Percentiles rank a stretch among this genome's conserved stretches.
Conservation (phyloP, 140 eudicot species). For the Senecio squalidus region DNA sequence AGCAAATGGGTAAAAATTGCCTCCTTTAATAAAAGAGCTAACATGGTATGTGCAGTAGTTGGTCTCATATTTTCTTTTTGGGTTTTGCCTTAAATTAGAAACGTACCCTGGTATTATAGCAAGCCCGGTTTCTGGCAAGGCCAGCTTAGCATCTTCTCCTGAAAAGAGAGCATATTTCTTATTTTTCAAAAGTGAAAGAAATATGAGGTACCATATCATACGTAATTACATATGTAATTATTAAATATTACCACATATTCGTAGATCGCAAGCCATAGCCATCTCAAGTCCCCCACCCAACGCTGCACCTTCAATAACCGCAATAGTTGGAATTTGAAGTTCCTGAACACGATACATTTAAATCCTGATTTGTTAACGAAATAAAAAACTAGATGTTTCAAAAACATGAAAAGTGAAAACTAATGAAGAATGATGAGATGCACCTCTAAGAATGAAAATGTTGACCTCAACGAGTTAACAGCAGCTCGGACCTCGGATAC, state of each 20-base stretch:
- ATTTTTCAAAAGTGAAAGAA: slow-evolving; percentile 8
- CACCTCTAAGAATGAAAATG: slow-evolving; percentile 81
- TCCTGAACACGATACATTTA: slow-evolving; percentile 40
- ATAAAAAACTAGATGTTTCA: slow-evolving; percentile 1
- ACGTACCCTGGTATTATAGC: slow-evolving; percentile 97
- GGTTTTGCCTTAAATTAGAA: neutral
- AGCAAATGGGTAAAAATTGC: neutral
- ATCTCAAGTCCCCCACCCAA: slow-evolving; percentile 97
- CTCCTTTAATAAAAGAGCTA: neutral
- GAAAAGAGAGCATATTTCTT: slow-evolving; percentile 8
- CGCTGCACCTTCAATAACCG: slow-evolving; percentile 98
- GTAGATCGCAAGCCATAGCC: slow-evolving; percentile 96
- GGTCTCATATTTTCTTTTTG: neutral
- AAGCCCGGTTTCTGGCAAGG: slow-evolving; percentile 97
- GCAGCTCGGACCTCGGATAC: slow-evolving; percentile 64
- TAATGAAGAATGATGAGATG: slow-evolving; percentile 15
- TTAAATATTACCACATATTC: slow-evolving; percentile 90
- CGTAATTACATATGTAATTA: slow-evolving; percentile 1
- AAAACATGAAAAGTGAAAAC: neutral
- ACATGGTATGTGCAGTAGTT: neutral
- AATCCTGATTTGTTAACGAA: neutral
- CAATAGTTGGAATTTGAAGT: slow-evolving; percentile 83
- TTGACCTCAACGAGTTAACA: slow-evolving; percentile 72
- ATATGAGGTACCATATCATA: neutral
- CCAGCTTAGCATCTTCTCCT: slow-evolving; percentile 92